Conservation (phyloP, 2,329 filamentous ascomycete species). For the Talaromyces atroroseus region DNA sequence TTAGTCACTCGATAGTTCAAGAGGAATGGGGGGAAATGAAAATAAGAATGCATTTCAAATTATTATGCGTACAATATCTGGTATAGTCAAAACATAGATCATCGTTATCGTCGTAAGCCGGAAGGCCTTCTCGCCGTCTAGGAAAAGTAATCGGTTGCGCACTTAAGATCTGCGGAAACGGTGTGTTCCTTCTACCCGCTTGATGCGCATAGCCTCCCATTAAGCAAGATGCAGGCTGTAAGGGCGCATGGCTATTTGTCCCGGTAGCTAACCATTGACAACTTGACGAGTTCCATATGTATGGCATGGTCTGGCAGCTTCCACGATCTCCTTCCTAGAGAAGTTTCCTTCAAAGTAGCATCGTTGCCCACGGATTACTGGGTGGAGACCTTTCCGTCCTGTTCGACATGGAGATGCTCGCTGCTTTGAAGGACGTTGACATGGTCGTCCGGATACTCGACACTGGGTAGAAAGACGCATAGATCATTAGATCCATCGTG, state of each 20-base stretch:
- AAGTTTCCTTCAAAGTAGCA: background rate
- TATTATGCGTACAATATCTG: slow-evolving; percentile 10
- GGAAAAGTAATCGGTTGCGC: background rate
- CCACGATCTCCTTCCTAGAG: background rate
- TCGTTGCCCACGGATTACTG: background rate
- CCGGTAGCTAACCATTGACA: background rate
- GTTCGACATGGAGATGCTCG: slow-evolving; percentile 74
- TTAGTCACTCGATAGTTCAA: background rate
- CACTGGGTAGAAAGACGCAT: slow-evolving; percentile 38
- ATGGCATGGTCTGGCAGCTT: background rate
- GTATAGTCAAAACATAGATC: slow-evolving; percentile 11
- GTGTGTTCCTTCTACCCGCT: background rate
- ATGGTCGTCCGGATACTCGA: slow-evolving; percentile 63
- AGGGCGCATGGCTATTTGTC: background rate
- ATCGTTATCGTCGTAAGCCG: slow-evolving; percentile 6
- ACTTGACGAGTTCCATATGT: background rate
- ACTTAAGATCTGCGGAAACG: background rate
- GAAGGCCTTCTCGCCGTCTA: background rate
- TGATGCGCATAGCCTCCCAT: background rate
- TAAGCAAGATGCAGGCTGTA: background rate
- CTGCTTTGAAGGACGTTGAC: slow-evolving; percentile 61
- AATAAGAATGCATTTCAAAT: background rate
- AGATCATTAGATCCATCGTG: background rate
- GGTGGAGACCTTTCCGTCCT: slow-evolving; percentile 57
- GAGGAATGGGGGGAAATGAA: background rate